Evolutionary conservation across 1,139 yeast genomes (phyloP), one percentile per base, ranked within the genome.

Genomic region (Casaregolazyma suthepensis): DNA sequence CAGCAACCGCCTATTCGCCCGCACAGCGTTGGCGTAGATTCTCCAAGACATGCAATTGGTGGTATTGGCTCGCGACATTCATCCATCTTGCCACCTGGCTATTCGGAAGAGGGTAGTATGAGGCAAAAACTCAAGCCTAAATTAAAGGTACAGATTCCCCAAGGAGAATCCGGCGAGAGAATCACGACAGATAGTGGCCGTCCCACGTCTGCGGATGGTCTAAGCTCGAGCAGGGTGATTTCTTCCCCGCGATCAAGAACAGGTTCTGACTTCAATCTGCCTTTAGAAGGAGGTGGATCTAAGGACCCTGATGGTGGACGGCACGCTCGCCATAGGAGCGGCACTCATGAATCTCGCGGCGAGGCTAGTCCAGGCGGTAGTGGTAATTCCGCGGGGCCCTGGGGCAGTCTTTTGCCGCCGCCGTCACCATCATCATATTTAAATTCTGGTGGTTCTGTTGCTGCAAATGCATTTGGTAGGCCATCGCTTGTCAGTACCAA

Each of bases 91-190:
- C 31, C 31, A 17, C 17, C 40, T 13, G 40, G 40, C 13, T 35
- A 35, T n/a, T 3, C 9, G 17, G 40, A 35, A 5, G 40, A 35
- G 5, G 17, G 40, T 35, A n/a, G 17, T 13, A 15, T 19, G 59
- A 57, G 31, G 29, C 40, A 17, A 59, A 52, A 46, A 12, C 55
- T 61, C 59, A 61, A 75, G 46, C 76, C 76, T 9, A 70, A 71
- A 52, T 65, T 72, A 35, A 72, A 70, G 56, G 74, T 72, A 13
- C 71, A 68, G 52, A 72, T 72, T 43, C 76, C 76, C 1, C 46
- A 59, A 48, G 61, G 61, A n/a, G 66, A 63, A 38, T 61, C 65
- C 4, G 50, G 58, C 37, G 64, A 61, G 49, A 57, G 57, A 47
- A 57, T 54, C 37, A 48, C 56, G 17, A 52, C 62, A 26, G 56